Evolutionary conservation across 1,139 yeast genomes (phyloP), one percentile per base, ranked within the genome.

Genomic region (Taiozyma onychis): DNA sequence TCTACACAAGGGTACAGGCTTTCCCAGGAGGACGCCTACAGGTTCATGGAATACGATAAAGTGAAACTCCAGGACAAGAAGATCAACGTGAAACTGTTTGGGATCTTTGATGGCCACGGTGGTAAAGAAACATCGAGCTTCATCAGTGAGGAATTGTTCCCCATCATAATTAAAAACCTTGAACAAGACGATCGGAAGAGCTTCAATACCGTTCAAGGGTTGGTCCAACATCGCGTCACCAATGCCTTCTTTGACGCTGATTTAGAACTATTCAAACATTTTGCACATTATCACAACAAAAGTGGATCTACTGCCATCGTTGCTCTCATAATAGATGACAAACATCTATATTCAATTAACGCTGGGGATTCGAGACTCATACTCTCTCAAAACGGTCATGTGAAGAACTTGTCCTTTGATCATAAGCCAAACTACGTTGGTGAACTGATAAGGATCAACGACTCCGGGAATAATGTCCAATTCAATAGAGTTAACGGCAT

Each of bases 51-150:
- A 51, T 66, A 62, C 43, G 58, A 57, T 14, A 56, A 57, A 18
- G 45, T 57, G 0, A 44, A 54, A 41, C 63, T 62, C 48, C 59
- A 65, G 44, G 70, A 69, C 7, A 48, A 50, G 32, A 63, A 47
- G 2, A 18, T 21, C 11, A 66, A 66, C 43, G 62, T 85, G 41
- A 82, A 84, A 41, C 74, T 85, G 9, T 84, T 83, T 64, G 89
- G 85, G 0, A 87, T 86, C 4, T 86, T 83, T 66, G 95, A 86
- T 65, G 95, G 95, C 4, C 95, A 86, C 64, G 95, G 95, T 2
- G 91, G 91, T 21, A 73, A 76, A 16, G 74, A 75, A 34, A 76
- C 87, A 41, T 82, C 91, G 1, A 75, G 74, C 43, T 78, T 71
- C 57, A 69, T 85, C 4, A 73, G 81, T 43, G 73, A 73, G n/a